Evolutionary conservation across 169 alveolate genomes (phyloP).

Genomic region (Plasmodium vivax): DNA sequence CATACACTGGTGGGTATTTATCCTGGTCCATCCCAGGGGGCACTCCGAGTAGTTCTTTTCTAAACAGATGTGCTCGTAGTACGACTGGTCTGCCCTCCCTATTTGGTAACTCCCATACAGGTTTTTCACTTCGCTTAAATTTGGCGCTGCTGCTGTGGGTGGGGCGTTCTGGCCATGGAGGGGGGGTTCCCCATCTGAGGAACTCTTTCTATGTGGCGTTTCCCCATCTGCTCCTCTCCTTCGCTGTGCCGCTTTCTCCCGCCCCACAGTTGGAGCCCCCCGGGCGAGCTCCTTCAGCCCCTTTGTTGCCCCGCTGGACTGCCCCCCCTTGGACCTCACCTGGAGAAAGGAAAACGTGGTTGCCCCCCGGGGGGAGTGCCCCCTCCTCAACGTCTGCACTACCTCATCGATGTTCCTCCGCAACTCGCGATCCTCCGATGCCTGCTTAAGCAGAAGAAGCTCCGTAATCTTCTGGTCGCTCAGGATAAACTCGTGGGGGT

Average conservation of each 20-base stretch:
- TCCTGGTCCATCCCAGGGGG: constrained; percentile 55
- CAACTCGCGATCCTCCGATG: constrained; percentile 69
- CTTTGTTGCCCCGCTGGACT: neutral
- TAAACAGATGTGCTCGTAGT: neutral
- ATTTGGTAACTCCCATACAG: constrained; percentile 10
- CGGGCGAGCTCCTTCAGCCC: neutral
- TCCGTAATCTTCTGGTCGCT: constrained; percentile 79
- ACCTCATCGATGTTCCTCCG: constrained; percentile 53
- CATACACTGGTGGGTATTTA: constrained; percentile 18
- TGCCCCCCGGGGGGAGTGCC: neutral
- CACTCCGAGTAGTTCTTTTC: constrained; percentile 33
- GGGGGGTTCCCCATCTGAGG: too few relatives aligned
- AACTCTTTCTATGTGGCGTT: too few relatives aligned
- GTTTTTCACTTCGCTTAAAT: constrained; percentile 17
- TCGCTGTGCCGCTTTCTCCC: neutral
- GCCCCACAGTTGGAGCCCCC: neutral
- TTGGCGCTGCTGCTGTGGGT: neutral
- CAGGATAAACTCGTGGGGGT: constrained; percentile 33
- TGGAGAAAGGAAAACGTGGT: neutral
- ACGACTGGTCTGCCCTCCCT: constrained; percentile 20
- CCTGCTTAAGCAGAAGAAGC: constrained; percentile 73
- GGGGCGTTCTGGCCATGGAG: too few relatives aligned
- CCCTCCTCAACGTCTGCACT: constrained; percentile 3
- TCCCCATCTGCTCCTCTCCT: neutral
- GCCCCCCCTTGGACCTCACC: neutral